These are phyloP conservation scores for Silene vulgaris DNA, from an alignment of 179 eudicot species.

Conservation along the genomic window DNA sequence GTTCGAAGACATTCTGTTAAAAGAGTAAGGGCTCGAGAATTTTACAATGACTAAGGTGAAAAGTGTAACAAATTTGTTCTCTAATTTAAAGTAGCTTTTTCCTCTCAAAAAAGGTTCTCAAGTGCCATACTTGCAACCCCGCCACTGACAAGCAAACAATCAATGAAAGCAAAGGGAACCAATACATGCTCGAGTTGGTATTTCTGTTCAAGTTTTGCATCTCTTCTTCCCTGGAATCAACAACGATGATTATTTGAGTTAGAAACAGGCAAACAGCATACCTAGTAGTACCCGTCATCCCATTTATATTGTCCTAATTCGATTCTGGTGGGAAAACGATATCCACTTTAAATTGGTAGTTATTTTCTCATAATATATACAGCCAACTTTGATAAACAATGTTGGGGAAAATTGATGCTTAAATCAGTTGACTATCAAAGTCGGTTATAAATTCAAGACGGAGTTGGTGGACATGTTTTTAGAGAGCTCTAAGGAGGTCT, in stretches of 20 bases:
- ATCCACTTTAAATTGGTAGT: no score
- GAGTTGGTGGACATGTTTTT: no score
- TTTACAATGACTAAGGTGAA: conserved; percentile 20
- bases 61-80: neutral
- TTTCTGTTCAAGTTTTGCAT: conserved; percentile 66
- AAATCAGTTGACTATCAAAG: no score
- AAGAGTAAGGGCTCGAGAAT: conserved; percentile 14
- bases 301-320: neutral
- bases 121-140: conserved; percentile 64
- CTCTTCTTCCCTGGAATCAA: conserved; percentile 64
- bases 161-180: conserved; percentile 70
- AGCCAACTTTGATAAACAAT: no score
- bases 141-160: conserved; percentile 61
- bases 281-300: neutral
- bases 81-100: conserved; percentile 68
- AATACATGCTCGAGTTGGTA: conserved; percentile 71
- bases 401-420: no score
- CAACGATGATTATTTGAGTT: neutral
- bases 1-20: neutral
- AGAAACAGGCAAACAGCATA: neutral
- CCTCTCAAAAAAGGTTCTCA: conserved; percentile 76
- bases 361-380: no score
- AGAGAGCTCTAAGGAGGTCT: neutral
- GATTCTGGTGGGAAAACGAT: no score
- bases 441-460: no score